phyloP scores from a whole-genome alignment of 305 asterid species.

The Striga hermonthica region DNA sequence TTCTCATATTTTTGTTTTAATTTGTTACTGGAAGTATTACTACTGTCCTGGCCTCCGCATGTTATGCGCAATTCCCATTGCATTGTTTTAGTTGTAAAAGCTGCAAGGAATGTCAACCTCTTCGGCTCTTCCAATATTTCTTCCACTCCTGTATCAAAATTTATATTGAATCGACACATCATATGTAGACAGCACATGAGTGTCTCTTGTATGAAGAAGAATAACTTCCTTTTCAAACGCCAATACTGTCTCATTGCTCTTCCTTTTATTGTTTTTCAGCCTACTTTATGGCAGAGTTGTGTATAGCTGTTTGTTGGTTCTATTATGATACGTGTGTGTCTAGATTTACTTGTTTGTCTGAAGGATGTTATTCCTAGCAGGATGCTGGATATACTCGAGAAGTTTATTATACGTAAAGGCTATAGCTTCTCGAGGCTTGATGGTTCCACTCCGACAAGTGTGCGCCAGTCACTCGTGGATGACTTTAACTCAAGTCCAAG shows the following conservation, averaged over 20 bases:
- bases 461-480: constrained; percentile 89
- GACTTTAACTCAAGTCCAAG: constrained; percentile 94
- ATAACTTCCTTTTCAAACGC: not conserved
- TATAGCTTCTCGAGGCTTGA: constrained; percentile 85
- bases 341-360: not conserved
- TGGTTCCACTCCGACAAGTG: constrained; percentile 85
- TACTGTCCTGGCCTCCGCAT: not conserved
- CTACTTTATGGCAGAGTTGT: not conserved
- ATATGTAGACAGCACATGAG: no score
- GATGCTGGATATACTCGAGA: constrained; percentile 95
- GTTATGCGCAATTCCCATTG: not conserved
- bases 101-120: not conserved
- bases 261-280: not conserved
- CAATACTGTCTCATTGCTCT: not conserved
- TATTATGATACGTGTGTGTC: not conserved
- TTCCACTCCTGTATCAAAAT: not conserved
- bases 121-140: not conserved
- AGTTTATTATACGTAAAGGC: constrained; percentile 88
- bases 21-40: not conserved
- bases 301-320: not conserved
- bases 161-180: no score
- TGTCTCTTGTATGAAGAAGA: no score
- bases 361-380: constrained; percentile 39
- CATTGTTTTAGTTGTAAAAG: not conserved
- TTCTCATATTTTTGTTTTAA: not conserved